Base-by-base conservation (phyloP, 306 rosid genomes). In the Vigna trinervia region DNA sequence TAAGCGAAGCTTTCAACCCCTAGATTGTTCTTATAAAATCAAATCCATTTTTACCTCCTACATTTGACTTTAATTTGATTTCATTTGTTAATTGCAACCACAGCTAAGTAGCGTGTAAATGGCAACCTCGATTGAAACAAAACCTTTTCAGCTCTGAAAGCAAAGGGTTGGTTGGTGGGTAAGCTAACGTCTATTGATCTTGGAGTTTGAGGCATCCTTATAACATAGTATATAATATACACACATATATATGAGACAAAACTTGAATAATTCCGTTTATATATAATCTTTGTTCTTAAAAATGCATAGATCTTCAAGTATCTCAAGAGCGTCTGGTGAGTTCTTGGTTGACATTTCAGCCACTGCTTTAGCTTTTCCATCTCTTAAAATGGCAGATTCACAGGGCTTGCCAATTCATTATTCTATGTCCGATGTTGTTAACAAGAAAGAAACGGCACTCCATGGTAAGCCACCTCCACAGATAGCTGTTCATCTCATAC, bases 401-500 rank as follows among this genome's bases (percentile, higher is more conserved):
- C 30, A 69, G 57, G 83, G 62, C 3, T 84, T 95, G 86, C 92
- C 96, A 10, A 32, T 84, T 5, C 71, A 77, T 70, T 77, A 85
- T 7, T 41, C 83, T 26, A 14, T 38, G 20, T 71, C 81, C 15
- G 88, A 84, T 28, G 41, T 17, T 47, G 48, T 22, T 48, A 38
- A 76, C 58, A 87, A 87, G 81, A 92, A 92, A 57, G 97, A 88
- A 58, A 66, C 38, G 6, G 26, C 23, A 65, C 54, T 52, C 53
- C 83, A 64, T 28, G 63, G 62, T 17, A 88, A 81, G 69, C 53
- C 82, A 14, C 28, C 77, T 36, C 84, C 87, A 60, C 82, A 88
- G 58, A 85, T 86, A 47, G 87, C 78, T 41, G 47, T 92, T 87
- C 97, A 95, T 79, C 73, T 90, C 13, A 90, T 95, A 43, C 97